These are phyloP conservation scores for Halophytophthora polymorphica DNA, from an alignment of 352 stramenopile genomes.

Conservation along the genomic window DNA sequence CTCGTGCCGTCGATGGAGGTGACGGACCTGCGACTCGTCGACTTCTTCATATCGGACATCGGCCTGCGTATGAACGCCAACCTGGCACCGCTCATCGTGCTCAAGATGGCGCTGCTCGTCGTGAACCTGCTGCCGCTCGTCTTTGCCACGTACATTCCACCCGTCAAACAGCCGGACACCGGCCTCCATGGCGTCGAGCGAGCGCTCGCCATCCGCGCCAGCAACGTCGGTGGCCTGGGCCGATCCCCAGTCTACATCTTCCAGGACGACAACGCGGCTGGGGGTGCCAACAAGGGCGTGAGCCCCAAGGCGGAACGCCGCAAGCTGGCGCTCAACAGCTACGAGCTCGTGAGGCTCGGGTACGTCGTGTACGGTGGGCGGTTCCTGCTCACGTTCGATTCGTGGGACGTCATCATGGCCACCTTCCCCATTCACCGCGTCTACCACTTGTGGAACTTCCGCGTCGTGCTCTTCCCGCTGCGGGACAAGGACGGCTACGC, in stretches of 20 bases:
- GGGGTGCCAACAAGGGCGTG: too few species aligned
- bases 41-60: constrained; percentile 34
- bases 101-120: constrained; percentile 38
- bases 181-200: constrained; percentile 19
- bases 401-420: constrained; percentile 29
- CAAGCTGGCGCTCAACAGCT: constrained; percentile 26
- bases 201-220: constrained; percentile 22
- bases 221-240: constrained; percentile 23
- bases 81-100: constrained; percentile 31
- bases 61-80: constrained; percentile 28
- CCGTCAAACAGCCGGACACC: constrained; percentile 18
- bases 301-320: background rate
- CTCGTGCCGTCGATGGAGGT: constrained; percentile 27
- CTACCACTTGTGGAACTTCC: constrained; percentile 29
- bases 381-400: constrained; percentile 26
- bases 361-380: constrained; percentile 30
- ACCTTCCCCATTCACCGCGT: constrained; percentile 13
- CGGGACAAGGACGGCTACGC: constrained; percentile 15
- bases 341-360: constrained; percentile 34
- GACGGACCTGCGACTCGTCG: constrained; percentile 21
- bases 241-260: constrained; percentile 23
- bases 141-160: constrained; percentile 23
- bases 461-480: constrained; percentile 26
- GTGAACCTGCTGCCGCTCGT: constrained; percentile 36
- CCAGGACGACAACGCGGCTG: too few species aligned